Base-by-base conservation (phyloP, 2,329 filamentous ascomycete species). In the Talaromyces piceae region DNA sequence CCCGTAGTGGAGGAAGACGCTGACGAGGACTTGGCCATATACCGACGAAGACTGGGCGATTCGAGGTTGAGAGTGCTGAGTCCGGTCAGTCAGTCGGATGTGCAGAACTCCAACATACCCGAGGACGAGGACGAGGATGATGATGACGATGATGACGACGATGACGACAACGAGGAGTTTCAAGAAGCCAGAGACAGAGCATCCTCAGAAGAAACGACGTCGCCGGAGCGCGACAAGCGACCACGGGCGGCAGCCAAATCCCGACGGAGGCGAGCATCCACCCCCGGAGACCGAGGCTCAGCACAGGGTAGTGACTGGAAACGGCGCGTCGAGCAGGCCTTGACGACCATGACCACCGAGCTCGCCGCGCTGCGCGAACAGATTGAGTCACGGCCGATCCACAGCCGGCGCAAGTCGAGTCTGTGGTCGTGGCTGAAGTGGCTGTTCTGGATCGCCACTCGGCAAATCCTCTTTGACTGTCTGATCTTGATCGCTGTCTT, bases 321-420 rank as follows among this genome's bases (percentile, higher is more conserved):
- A 47, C 83, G 81, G 54, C 84, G 87, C 59, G 85, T 97, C 55
- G 91, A 97, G 71, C 80, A 84, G 41, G 88, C 89, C 20, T 77
- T 97, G 51, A 88, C 91, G 51, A 88, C 90, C 60, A 83, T 97
- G 72, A 95, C 91, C 4, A 87, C 90, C 13, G 93, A 98, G 70
- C 82, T 98, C 27, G 91, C 93, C 1, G 93, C 93, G 0, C 71
- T 97, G 55, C 81, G 93, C 30, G 93, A 98, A 69, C 91, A 97
- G 65, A 86, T 97, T 58, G 86, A 89, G 49, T 80, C 82, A 0
- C 83, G 88, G 0, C 78, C 87, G 11, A 81, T 91, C 58, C 86
- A 86, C 55, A 78, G 80, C 58, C 84, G 79, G 58, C 79, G 81
- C 13, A 45, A 43, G 16, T 80, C 80, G 55, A 84, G 80, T 49